Percentiles rank a stretch among this genome's conserved stretches.
Conservation (phyloP, 352 stramenopile genomes). For the Phytophthora chlamydospora region DNA sequence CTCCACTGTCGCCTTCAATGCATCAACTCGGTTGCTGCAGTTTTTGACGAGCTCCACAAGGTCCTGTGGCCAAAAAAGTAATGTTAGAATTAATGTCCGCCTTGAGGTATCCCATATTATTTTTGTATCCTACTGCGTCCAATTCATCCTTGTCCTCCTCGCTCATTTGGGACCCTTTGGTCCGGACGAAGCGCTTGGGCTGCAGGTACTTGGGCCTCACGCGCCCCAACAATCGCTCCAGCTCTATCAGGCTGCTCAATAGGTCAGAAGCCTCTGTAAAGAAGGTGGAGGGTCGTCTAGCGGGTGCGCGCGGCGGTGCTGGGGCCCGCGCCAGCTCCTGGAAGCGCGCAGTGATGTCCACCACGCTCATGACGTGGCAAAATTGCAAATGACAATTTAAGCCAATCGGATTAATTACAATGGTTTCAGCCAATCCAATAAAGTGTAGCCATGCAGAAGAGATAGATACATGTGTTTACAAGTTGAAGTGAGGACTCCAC, state of each 20-base stretch:
- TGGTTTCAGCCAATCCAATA: no score
- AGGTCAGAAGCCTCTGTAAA: conserved; percentile 36
- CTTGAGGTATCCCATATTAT: conserved; percentile 3
- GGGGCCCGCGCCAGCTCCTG: conserved; percentile 45
- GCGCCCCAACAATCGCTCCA: conserved; percentile 61
- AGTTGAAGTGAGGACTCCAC: no score
- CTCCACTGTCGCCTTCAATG: conserved; percentile 48
- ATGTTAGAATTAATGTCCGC: conserved; percentile 7
- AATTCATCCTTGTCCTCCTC: conserved; percentile 82
- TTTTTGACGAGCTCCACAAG: conserved; percentile 78
- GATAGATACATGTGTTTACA: no score
- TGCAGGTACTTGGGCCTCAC: conserved; percentile 61
- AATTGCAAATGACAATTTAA: conserved; percentile 6
- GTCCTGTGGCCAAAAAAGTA: conserved; percentile 38
- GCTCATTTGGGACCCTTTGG: conserved; percentile 66
- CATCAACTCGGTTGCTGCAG: conserved; percentile 67
- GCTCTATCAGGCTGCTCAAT: conserved; percentile 47
- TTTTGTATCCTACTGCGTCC: conserved; percentile 51
- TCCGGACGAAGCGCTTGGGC: conserved; percentile 66
- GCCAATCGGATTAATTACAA: conserved; percentile 12
- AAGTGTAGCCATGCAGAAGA: no score
- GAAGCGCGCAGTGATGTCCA: conserved; percentile 44
- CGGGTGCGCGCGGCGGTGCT: background rate
- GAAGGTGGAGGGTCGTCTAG: conserved; percentile 17
- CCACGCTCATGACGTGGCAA: conserved; percentile 32